Evolutionary conservation across 2,329 filamentous ascomycete genomes (phyloP), one percentile per base, ranked within the genome.

Genomic region (Stemphylium vesicarium): DNA sequence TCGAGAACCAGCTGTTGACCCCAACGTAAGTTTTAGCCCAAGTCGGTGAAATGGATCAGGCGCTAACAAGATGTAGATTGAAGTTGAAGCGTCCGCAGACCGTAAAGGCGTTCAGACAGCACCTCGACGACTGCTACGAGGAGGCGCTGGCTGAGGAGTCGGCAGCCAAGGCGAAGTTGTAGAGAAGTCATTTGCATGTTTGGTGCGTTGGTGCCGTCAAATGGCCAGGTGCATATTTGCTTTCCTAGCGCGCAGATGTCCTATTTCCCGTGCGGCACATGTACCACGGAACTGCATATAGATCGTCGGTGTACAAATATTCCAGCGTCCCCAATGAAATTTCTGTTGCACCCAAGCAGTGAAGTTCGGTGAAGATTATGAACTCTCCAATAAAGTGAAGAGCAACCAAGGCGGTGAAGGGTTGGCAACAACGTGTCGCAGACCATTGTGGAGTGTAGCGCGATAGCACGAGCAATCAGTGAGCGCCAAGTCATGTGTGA

Each of bases 1-100:
- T 98, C 62, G 93, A 96, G 45, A 99, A 99, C 72, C 90, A 96
- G 77, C 82, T 97, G 44, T 79, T 93, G 72, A 95, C 91, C 16
- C 91, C 91, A 18, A 96, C 91, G 90, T 94, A 84, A 86, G 89
- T 85, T 40, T 26, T 33, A 2, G 3, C 10, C 15, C 40, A 32
- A n/a, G 22, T 26, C 20, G n/a, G 36, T 16, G 20, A 26, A 15
- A 24, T 29, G 13, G 42, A 24, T 6, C 15, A 22, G 2, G 26
- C 53, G 56, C 63, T 72, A 56, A 68, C 55, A 18, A 44, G 29
- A 11, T 10, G 7, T 13, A 90, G 87, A 50, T 76, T 91, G 57
- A 91, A 91, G 75, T 78, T 91, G 68, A 91, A 91, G 80, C 83
- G 88, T 38, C 86, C 88, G 42, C 86, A 88, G 59, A 81, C 85